Evolutionary conservation across 2,329 filamentous ascomycete species (phyloP).

Genomic region (Penicillium sp.): DNA sequence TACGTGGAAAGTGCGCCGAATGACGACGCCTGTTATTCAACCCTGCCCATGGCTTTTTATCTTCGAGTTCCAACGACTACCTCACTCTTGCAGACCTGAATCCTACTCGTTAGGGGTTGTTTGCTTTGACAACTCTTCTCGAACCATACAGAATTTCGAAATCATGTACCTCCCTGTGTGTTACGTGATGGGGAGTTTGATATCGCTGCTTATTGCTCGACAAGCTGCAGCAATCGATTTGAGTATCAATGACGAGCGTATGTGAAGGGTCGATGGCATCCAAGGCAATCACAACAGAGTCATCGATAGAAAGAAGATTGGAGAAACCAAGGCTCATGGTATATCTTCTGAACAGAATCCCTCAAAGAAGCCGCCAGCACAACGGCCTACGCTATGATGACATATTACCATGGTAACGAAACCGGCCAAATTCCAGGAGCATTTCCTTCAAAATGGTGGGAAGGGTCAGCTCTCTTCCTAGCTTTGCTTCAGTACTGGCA

Average conservation of each 20-base stretch:
- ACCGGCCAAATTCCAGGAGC: constrained; percentile 48
- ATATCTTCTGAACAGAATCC: constrained; percentile 25
- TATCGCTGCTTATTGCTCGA: constrained; percentile 2
- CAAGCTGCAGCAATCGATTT: constrained; percentile 19
- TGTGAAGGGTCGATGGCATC: not conserved
- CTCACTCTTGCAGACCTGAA: too few species aligned
- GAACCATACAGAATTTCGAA: too few species aligned
- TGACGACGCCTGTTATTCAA: too few species aligned
- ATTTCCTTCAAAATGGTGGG: constrained; percentile 71
- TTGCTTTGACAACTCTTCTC: too few species aligned
- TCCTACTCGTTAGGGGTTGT: too few species aligned
- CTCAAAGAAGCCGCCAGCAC: constrained; percentile 41
- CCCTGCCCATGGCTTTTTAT: too few species aligned
- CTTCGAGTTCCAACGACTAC: too few species aligned
- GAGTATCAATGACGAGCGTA: constrained; percentile 24
- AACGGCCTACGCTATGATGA: constrained; percentile 46
- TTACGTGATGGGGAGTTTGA: constrained; percentile 1
- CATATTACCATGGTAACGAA: constrained; percentile 48
- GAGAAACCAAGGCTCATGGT: not conserved
- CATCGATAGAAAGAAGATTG: not conserved
- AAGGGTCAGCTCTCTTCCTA: constrained; percentile 63
- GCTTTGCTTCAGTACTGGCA: constrained; percentile 65
- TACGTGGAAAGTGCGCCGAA: too few species aligned
- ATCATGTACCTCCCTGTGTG: constrained; percentile 9
- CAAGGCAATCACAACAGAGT: too few species aligned